These are phyloP conservation scores for Candida sakaeoensis DNA, from an alignment of 805 yeast genomes.

Conservation along the genomic window DNA sequence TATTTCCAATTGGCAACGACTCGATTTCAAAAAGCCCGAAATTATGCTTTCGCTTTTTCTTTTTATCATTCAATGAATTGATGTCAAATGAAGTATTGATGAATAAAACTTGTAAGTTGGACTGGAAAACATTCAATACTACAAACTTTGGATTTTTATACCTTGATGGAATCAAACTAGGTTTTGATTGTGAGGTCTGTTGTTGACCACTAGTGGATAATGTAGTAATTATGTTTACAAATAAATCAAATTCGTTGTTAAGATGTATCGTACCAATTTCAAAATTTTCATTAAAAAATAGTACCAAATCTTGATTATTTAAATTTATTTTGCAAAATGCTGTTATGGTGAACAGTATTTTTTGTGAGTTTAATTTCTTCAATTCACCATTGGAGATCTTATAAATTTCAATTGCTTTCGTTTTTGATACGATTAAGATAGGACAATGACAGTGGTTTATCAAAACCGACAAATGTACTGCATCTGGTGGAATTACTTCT, in stretches of 20 bases:
- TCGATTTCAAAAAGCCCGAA: neutral
- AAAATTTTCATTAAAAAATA: neutral
- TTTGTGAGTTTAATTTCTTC: neutral
- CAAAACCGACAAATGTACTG: slow-evolving; percentile 1
- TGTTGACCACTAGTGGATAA: slow-evolving; percentile 7
- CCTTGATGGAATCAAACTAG: slow-evolving; percentile 4
- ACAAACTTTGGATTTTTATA: slow-evolving; percentile 7
- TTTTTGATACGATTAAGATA: slow-evolving; percentile 1
- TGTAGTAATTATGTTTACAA: neutral
- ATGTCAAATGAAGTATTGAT: neutral
- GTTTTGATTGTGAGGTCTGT: slow-evolving; percentile 2
- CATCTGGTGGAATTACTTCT: neutral
- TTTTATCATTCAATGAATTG: neutral
- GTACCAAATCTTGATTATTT: neutral
- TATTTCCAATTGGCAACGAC: slow-evolving; percentile 6
- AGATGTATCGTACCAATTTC: slow-evolving; percentile 5
- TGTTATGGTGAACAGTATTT: neutral
- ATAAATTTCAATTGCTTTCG: neutral
- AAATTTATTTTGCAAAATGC: slow-evolving; percentile 6
- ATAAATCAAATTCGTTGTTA: neutral
- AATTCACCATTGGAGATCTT: neutral
- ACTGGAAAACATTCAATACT: slow-evolving; percentile 5
- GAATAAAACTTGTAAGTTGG: slow-evolving; percentile 4
- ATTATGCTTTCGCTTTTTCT: slow-evolving; percentile 2
- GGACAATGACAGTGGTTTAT: slow-evolving; percentile 2